A percentile compares a stretch with the other conserved stretches of the same genome.
Evolutionary conservation across 805 yeast species (phyloP).

Genomic region (Zygotorulaspora danielsina): DNA sequence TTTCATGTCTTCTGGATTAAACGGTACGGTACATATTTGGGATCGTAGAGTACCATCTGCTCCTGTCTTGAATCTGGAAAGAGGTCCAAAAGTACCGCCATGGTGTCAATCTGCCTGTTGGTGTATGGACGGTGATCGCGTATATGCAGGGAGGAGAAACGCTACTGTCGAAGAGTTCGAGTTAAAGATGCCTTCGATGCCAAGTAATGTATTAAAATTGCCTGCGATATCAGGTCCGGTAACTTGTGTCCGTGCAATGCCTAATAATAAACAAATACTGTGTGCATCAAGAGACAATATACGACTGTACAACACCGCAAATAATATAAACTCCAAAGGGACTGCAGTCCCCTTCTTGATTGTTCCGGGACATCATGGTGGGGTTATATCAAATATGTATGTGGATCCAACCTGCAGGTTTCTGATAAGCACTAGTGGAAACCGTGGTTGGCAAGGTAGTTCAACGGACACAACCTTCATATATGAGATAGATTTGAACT

Average conservation of each 20-base stretch:
- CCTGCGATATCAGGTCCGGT: slow-evolving; percentile 92
- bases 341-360: slow-evolving; percentile 71
- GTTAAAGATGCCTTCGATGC: slow-evolving; percentile 53
- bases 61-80: slow-evolving; percentile 45
- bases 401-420: slow-evolving; percentile 87
- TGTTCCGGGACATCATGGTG: slow-evolving; percentile 96
- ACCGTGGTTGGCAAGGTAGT: slow-evolving; percentile 89
- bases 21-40: slow-evolving; percentile 81
- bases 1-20: slow-evolving; percentile 75
- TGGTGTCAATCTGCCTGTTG: slow-evolving; percentile 92
- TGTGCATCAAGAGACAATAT: slow-evolving; percentile 92
- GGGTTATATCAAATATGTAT: slow-evolving; percentile 67
- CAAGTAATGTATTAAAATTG: slow-evolving; percentile 59
- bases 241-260: slow-evolving; percentile 71
- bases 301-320: slow-evolving; percentile 68
- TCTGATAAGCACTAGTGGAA: slow-evolving; percentile 88
- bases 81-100: slow-evolving; percentile 73
- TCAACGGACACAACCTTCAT: slow-evolving; percentile 76
- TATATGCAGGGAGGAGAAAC: slow-evolving; percentile 86
- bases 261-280: slow-evolving; percentile 70
- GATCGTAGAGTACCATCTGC: slow-evolving; percentile 53
- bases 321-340: slow-evolving; percentile 25
- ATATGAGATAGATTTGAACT: slow-evolving; percentile 63
- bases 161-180: slow-evolving; percentile 77
- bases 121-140: slow-evolving; percentile 75